Conservation (phyloP, 306 rosid species). For the Cucurbita pepo region DNA sequence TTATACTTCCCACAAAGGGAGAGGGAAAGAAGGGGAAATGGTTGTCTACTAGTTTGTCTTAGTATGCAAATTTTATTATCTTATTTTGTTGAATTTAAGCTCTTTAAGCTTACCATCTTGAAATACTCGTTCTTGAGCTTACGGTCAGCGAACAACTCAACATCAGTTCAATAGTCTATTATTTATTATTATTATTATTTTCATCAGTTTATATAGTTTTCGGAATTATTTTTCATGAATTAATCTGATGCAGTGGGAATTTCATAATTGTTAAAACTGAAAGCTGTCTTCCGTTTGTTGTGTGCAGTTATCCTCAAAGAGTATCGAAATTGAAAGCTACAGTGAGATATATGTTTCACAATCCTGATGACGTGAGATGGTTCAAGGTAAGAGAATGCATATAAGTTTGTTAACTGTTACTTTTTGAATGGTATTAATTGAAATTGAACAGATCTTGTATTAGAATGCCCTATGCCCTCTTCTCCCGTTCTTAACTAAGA, state of each 20-base stretch:
- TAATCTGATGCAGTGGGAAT: background rate
- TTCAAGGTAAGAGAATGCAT: constrained; percentile 47
- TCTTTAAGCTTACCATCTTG: background rate
- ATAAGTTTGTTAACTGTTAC: background rate
- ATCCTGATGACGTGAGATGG: constrained; percentile 95
- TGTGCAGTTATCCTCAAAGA: constrained; percentile 88
- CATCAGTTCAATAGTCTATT: background rate
- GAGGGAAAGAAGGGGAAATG: background rate
- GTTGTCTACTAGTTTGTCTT: background rate
- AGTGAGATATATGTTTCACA: constrained; percentile 74
- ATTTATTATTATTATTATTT: too few relatives aligned
- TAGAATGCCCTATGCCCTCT: background rate
- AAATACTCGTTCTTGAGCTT: background rate
- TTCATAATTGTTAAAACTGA: background rate
- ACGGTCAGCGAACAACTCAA: background rate
- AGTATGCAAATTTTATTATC: background rate
- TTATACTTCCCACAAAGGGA: background rate
- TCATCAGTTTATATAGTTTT: background rate
- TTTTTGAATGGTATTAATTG: background rate
- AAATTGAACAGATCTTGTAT: background rate
- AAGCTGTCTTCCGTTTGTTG: background rate
- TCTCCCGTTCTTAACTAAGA: background rate
- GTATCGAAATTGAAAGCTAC: constrained; percentile 80
- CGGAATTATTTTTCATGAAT: background rate
- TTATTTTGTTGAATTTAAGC: background rate